A percentile compares a stretch with the other conserved stretches of the same genome.
Evolutionary conservation across 1,284 basidiomycete species (phyloP).

Genomic region (Fomitopsis pinicola): DNA sequence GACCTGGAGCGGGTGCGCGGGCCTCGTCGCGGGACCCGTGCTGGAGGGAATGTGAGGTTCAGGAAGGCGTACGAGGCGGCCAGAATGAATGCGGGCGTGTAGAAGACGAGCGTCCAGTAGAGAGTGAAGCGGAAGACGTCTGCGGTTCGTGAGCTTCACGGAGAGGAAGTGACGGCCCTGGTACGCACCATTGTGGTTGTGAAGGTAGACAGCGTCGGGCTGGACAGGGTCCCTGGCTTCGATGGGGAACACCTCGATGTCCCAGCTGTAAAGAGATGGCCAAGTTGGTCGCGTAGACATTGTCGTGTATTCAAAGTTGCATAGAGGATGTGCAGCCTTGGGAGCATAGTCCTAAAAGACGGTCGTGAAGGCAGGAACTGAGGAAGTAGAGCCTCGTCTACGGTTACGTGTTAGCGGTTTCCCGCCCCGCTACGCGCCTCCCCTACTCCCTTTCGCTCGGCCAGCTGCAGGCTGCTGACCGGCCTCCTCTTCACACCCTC

Average conservation of each 20-base stretch:
- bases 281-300: conserved; percentile 29
- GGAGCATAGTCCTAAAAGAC: not conserved
- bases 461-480: too few species aligned
- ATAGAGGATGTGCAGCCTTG: not conserved
- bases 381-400: too few species aligned
- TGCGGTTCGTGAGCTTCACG: conserved; percentile 24
- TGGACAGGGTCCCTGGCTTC: conserved; percentile 32
- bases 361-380: not conserved
- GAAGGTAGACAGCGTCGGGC: conserved; percentile 28
- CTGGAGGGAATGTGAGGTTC: conserved; percentile 57
- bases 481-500: too few species aligned
- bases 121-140: conserved; percentile 82
- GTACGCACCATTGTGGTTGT: conserved; percentile 27
- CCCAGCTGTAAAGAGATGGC: conserved; percentile 46
- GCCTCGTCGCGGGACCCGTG: conserved; percentile 9
- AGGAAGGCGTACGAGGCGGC: conserved; percentile 69
- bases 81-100: conserved; percentile 65
- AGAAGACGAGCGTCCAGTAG: conserved; percentile 80
- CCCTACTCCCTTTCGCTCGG: too few species aligned
- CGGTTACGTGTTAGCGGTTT: too few species aligned
- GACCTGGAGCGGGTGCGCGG: conserved; percentile 8
- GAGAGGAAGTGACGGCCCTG: not conserved
- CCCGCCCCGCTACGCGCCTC: too few species aligned
- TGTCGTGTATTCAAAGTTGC: not conserved
- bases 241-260: conserved; percentile 36